These are phyloP conservation scores for Avicennia marina DNA, from an alignment of 257 asterid species.

Conservation along the genomic window DNA sequence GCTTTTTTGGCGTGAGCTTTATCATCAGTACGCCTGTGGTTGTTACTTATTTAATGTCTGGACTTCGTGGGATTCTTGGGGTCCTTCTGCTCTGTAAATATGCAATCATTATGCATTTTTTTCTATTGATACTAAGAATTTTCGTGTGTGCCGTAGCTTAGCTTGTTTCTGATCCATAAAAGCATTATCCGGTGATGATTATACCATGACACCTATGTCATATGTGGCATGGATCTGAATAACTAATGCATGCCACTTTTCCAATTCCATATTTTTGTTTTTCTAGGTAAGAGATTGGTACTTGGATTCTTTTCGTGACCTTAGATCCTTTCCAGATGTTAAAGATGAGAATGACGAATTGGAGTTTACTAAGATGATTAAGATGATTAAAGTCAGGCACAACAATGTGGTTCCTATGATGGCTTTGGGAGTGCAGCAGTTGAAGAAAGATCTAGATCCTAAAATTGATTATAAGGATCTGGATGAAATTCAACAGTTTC, in stretches of 20 bases:
- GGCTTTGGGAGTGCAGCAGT: slow-evolving; percentile 97
- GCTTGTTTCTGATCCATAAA: neutral
- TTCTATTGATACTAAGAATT: no score
- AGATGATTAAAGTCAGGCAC: slow-evolving; percentile 89
- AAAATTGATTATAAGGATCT: slow-evolving; percentile 51
- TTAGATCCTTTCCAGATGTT: slow-evolving; percentile 65
- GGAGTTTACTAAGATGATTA: slow-evolving; percentile 78
- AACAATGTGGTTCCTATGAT: slow-evolving; percentile 94
- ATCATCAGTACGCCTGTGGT: no score
- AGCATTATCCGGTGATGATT: no score
- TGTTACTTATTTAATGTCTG: no score
- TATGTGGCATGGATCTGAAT: no score
- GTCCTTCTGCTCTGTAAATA: no score
- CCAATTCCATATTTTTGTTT: neutral
- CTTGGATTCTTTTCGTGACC: slow-evolving; percentile 88
- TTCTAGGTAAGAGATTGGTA: slow-evolving; percentile 86
- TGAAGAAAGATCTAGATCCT: slow-evolving; percentile 65
- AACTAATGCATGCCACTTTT: neutral
- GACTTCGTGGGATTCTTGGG: no score
- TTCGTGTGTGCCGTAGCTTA: neutral
- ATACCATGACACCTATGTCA: no score
- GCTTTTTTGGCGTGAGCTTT: no score
- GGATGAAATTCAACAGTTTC: slow-evolving; percentile 78
- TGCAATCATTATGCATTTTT: no score
- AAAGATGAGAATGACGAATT: slow-evolving; percentile 56